A percentile compares a stretch with the other conserved stretches of the same genome.
Evolutionary conservation across 805 yeast genomes (phyloP).

Genomic region (Saccharomyces cerevisiae): DNA sequence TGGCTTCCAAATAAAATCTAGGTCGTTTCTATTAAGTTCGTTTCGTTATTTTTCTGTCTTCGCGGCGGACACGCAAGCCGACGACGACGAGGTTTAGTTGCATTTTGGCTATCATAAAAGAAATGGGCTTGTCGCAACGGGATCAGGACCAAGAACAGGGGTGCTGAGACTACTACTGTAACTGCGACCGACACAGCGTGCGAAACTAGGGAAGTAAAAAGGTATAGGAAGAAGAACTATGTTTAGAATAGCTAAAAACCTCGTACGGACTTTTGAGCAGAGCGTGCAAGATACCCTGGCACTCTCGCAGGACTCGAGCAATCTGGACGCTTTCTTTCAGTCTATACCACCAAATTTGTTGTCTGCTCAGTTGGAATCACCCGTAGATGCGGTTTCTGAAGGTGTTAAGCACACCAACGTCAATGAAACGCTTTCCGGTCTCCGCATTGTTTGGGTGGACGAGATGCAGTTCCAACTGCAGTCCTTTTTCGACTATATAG

Average conservation of each 20-base stretch:
- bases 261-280: slow-evolving; percentile 49
- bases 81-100: background rate
- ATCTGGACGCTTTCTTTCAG: slow-evolving; percentile 32
- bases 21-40: background rate
- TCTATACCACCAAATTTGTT: slow-evolving; percentile 30
- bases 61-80: background rate
- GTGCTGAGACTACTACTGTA: background rate
- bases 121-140: background rate
- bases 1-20: background rate
- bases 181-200: background rate
- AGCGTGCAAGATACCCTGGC: slow-evolving; percentile 32
- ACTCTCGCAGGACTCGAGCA: slow-evolving; percentile 28
- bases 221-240: slow-evolving; percentile 17
- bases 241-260: slow-evolving; percentile 59
- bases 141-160: background rate
- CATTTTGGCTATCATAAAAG: background rate
- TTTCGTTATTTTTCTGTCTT: background rate
- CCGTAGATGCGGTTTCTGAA: background rate
- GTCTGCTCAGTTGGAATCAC: slow-evolving; percentile 10
- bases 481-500: slow-evolving; percentile 79
- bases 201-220: background rate
- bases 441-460: slow-evolving; percentile 48
- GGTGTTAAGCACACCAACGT: slow-evolving; percentile 21
- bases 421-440: slow-evolving; percentile 37
- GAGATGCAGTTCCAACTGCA: slow-evolving; percentile 54